phyloP scores from a whole-genome alignment of 805 yeast genomes.

The Pichia nakasei region DNA sequence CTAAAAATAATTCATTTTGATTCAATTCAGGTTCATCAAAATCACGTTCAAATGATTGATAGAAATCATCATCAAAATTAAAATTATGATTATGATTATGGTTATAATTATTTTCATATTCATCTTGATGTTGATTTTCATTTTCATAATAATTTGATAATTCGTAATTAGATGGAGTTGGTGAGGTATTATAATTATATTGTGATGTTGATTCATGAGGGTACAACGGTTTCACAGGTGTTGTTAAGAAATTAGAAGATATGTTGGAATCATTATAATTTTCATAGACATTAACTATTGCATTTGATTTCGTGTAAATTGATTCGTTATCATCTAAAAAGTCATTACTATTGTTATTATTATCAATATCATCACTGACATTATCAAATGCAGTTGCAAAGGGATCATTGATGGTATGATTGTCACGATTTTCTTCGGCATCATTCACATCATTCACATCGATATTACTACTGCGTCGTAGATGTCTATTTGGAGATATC shows the following conservation, averaged over 20 bases:
- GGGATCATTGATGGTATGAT: background rate
- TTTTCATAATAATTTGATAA: background rate
- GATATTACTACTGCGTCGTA: background rate
- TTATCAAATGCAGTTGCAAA: background rate
- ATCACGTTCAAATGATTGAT: constrained; percentile 22
- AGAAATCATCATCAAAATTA: constrained; percentile 4
- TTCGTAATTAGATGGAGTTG: constrained; percentile 6
- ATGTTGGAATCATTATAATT: background rate
- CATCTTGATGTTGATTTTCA: no score
- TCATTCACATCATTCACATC: background rate
- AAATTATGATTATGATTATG: background rate
- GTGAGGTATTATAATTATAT: constrained; percentile 8
- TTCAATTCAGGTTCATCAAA: constrained; percentile 23
- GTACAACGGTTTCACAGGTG: background rate
- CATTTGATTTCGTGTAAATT: background rate
- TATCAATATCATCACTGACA: constrained; percentile 47
- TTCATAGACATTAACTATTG: constrained; percentile 2
- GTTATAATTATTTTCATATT: background rate
- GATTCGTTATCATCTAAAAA: background rate
- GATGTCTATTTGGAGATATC: background rate
- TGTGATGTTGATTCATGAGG: background rate
- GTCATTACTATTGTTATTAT: constrained; percentile 43
- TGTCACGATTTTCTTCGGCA: no score
- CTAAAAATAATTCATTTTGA: constrained; percentile 10
- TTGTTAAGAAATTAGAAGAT: constrained; percentile 2